A percentile compares a stretch with the other conserved stretches of the same genome.
Evolutionary conservation across 805 yeast genomes (phyloP).

Genomic region (Maudiozyma turicensis): DNA sequence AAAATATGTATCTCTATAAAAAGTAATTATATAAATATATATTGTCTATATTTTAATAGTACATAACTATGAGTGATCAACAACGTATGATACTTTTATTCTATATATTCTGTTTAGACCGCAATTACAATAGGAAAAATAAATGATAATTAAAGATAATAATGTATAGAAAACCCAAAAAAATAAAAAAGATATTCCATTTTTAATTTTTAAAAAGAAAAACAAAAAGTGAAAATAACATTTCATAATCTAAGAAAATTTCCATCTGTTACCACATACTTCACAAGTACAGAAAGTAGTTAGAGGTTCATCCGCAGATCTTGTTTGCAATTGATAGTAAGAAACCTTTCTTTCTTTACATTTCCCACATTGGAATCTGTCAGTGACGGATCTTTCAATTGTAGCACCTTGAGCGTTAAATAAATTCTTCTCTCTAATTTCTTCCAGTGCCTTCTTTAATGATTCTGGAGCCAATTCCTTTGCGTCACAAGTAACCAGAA

Average conservation of each 20-base stretch:
- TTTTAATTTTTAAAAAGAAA: no score
- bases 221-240: background rate
- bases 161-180: background rate
- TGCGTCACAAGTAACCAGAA: constrained; percentile 75
- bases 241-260: constrained; percentile 51
- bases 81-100: no score
- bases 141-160: background rate
- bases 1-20: background rate
- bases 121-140: background rate
- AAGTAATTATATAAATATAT: background rate
- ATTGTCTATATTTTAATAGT: background rate
- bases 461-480: constrained; percentile 93
- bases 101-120: background rate
- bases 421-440: constrained; percentile 76
- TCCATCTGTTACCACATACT: constrained; percentile 97
- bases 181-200: background rate
- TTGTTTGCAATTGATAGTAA: constrained; percentile 94
- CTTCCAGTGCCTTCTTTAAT: constrained; percentile 74
- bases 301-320: constrained; percentile 97
- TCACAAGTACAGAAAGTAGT: constrained; percentile 98
- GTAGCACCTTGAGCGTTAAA: constrained; percentile 97
- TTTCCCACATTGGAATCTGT: constrained; percentile 93
- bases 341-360: constrained; percentile 96
- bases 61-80: background rate
- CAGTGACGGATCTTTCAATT: constrained; percentile 91